phyloP scores from a whole-genome alignment of 2,329 filamentous ascomycete genomes.

The Thelonectria rubi region DNA sequence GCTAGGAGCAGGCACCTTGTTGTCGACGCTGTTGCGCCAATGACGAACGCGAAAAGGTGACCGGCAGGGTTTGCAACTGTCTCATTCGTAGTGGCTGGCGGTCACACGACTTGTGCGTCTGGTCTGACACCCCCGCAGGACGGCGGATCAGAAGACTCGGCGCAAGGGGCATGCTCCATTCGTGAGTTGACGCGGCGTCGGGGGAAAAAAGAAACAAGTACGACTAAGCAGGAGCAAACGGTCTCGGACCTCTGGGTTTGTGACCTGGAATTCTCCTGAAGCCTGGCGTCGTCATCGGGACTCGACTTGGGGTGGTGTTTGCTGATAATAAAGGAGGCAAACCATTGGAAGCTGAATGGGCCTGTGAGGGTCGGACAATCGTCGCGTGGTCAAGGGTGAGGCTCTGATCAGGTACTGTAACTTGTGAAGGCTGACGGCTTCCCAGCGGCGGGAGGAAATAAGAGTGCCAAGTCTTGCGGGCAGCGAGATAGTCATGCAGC shows the following conservation, averaged over 20 bases:
- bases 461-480: not conserved
- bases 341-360: not conserved
- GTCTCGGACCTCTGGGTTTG: not conserved
- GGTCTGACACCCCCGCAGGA: slow-evolving; percentile 33
- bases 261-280: not conserved
- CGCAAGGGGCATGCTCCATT: slow-evolving; percentile 26
- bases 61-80: slow-evolving; percentile 23
- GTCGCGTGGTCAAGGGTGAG: slow-evolving; percentile 14
- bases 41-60: slow-evolving; percentile 28
- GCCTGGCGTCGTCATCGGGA: not conserved
- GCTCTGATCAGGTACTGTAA: slow-evolving; percentile 8
- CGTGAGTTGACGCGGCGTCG: slow-evolving; percentile 1
- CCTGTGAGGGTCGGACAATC: not conserved
- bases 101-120: slow-evolving; percentile 37
- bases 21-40: slow-evolving; percentile 7
- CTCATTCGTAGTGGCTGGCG: slow-evolving; percentile 31
- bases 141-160: slow-evolving; percentile 39
- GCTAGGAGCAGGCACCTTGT: slow-evolving; percentile 23
- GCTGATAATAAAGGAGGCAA: not conserved
- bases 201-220: slow-evolving; percentile 20
- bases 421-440: slow-evolving; percentile 6
- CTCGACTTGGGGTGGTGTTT: slow-evolving; percentile 3
- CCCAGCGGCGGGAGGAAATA: not conserved
- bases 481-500: not conserved
- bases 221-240: not conserved